These are phyloP conservation scores for Boletus vinaceobasis DNA, from an alignment of 768 basidiomycete genomes.

Conservation along the genomic window DNA sequence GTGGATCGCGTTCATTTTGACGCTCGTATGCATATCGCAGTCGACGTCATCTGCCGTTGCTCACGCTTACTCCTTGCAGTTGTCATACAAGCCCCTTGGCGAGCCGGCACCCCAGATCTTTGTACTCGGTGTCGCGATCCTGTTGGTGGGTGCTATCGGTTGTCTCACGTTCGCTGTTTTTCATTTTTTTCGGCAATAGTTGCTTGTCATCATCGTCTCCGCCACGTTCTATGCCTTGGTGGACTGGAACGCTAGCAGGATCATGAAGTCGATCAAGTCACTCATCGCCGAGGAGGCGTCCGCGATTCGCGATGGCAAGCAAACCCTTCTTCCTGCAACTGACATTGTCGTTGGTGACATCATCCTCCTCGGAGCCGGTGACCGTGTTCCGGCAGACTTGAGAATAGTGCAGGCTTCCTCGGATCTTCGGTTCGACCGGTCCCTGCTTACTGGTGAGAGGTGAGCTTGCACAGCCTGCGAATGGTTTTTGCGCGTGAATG, in stretches of 20 bases:
- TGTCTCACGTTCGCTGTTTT: conserved; percentile 5
- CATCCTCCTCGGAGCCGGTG: conserved; percentile 47
- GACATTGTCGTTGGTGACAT: conserved; percentile 57
- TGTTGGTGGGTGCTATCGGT: conserved; percentile 36
- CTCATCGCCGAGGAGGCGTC: conserved; percentile 58
- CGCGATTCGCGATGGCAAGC: conserved; percentile 47
- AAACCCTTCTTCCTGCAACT: conserved; percentile 45
- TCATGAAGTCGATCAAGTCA: conserved; percentile 53
- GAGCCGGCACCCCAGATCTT: conserved; percentile 37
- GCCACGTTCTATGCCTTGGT: conserved; percentile 46
- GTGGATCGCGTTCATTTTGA: conserved; percentile 50
- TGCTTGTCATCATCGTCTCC: conserved; percentile 39
- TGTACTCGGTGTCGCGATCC: conserved; percentile 47
- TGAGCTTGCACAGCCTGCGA: conserved; percentile 4
- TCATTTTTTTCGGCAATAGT: conserved; percentile 18
- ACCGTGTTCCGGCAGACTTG: conserved; percentile 58
- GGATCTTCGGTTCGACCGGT: conserved; percentile 49
- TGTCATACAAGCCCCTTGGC: conserved; percentile 51
- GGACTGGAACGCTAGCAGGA: conserved; percentile 45
- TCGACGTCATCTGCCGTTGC: background rate
- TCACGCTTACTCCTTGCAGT: conserved; percentile 28
- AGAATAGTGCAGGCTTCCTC: conserved; percentile 48
- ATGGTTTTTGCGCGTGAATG: background rate
- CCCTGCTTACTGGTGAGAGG: conserved; percentile 48
- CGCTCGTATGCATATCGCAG: conserved; percentile 29